Evolutionary conservation across 1,139 yeast species (phyloP).

Genomic region (Hyphopichia khmerensis): DNA sequence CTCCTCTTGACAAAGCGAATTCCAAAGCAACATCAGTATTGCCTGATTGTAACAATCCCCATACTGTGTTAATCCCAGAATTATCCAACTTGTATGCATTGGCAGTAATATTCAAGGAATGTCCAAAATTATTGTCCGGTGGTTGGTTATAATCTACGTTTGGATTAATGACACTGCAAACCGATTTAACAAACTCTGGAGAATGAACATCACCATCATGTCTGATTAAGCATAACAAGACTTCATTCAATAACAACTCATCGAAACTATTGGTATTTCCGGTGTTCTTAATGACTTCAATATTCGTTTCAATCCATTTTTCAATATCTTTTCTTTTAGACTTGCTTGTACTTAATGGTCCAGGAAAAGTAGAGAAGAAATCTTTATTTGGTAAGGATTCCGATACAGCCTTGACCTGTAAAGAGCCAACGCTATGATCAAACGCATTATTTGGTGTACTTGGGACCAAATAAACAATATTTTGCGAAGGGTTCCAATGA

Average conservation of each 20-base stretch:
- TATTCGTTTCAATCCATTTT: slow-evolving; percentile 50
- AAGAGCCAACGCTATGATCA: slow-evolving; percentile 10
- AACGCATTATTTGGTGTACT: slow-evolving; percentile 12
- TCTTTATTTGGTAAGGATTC: slow-evolving; percentile 19
- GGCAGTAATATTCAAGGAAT: slow-evolving; percentile 20
- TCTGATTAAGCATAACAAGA: slow-evolving; percentile 25
- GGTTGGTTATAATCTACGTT: slow-evolving; percentile 23
- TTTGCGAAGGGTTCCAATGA: slow-evolving; percentile 57
- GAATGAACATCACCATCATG: slow-evolving; percentile 31
- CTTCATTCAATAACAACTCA: slow-evolving; percentile 30
- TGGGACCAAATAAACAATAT: slow-evolving; percentile 32
- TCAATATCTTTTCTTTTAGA: slow-evolving; percentile 63
- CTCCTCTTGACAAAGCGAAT: slow-evolving; percentile 59
- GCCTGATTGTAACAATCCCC: slow-evolving; percentile 55
- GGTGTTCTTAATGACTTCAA: slow-evolving; percentile 10
- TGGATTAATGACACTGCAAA: slow-evolving; percentile 36
- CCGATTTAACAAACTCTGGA: slow-evolving; percentile 22
- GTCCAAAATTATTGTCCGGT: slow-evolving; percentile 11
- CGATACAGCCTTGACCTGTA: slow-evolving; percentile 18
- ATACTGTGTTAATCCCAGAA: slow-evolving; percentile 34
- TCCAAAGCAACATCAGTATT: slow-evolving; percentile 65
- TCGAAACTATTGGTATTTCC: slow-evolving; percentile 12
- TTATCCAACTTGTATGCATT: slow-evolving; percentile 38
- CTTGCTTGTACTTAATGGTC: slow-evolving; percentile 59
- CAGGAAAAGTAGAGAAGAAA: slow-evolving; percentile 48